Evolutionary conservation across 2,329 filamentous ascomycete genomes (phyloP), one percentile per base, ranked within the genome.

Genomic region (Monosporascus sp.): DNA sequence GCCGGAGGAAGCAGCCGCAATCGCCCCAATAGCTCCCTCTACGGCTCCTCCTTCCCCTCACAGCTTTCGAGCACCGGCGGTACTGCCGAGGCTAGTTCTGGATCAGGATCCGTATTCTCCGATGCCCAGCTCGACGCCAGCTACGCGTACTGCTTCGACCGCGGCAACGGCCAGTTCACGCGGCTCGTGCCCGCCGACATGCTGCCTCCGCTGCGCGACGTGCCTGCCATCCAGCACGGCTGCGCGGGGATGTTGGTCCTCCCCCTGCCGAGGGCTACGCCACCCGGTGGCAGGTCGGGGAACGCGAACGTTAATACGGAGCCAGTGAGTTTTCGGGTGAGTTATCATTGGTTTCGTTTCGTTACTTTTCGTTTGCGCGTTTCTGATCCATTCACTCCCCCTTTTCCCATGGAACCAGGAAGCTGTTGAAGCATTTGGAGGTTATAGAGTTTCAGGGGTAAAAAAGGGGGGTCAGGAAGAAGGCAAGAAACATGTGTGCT

Each of bases 171-270:
- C 3, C 67, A 71, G 47, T 78, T 74, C 54, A 83, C 81, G 5
- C 72, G 76, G 3, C 73, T 85, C 1, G 69, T 84, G 15, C 79
- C 79, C 0, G 81, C 77, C 0, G 82, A 85, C 55, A 70, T 74
- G 67, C 65, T 84, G 11, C 76, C 35, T 74, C 69, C 63, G 50
- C 75, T 76, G 17, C 72, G 62, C 38, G 66, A 75, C 45, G 68
- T 84, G 5, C 74, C 76, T 2, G 60, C 70, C 1, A 51, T 68
- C 1, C 72, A 80, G 63, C 52, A 61, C 9, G 66, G 63, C 37
- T 64, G 65, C 22, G 58, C 60, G 6, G 75, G 75, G 14, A 75
- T 82, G 74, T 64, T 78, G 5, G 69, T 80, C 6, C 63, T 83
- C 20, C 75, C 76, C 0, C 58, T 69, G 8, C 72, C 77, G 17